phyloP scores from a whole-genome alignment of 352 stramenopile genomes.

The Phytophthora cactorum region DNA sequence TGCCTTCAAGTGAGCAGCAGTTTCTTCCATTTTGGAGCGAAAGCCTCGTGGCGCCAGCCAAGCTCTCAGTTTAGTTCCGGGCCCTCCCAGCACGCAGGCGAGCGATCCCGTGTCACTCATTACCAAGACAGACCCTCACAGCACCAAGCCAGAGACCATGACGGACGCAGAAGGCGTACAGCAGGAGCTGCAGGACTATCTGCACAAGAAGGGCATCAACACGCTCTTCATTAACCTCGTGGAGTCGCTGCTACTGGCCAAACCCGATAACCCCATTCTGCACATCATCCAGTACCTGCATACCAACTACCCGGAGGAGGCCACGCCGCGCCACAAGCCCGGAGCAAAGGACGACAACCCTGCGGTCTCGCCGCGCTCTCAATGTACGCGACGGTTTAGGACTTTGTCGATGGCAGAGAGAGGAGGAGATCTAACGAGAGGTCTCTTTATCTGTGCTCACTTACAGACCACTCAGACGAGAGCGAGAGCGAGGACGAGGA shows the following conservation, averaged over 20 bases:
- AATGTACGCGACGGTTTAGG: constrained; percentile 28
- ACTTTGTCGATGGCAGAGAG: background rate
- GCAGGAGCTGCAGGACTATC: constrained; percentile 91
- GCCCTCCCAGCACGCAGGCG: background rate
- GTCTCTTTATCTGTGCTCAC: constrained; percentile 5
- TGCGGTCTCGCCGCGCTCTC: constrained; percentile 37
- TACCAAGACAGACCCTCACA: constrained; percentile 14
- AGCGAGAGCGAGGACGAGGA: constrained; percentile 90
- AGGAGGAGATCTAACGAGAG: background rate
- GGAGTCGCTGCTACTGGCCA: constrained; percentile 89
- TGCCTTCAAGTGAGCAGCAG: constrained; percentile 23
- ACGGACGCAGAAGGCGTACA: constrained; percentile 88
- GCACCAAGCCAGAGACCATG: constrained; percentile 47
- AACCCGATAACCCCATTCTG: constrained; percentile 88
- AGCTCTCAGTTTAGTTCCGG: constrained; percentile 33
- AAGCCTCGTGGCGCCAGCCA: constrained; percentile 25
- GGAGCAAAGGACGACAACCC: constrained; percentile 58
- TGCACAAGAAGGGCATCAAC: constrained; percentile 93
- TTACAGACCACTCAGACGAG: constrained; percentile 82
- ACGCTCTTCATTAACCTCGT: constrained; percentile 93
- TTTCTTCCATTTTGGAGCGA: constrained; percentile 42
- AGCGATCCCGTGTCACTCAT: constrained; percentile 5
- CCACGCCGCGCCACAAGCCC: constrained; percentile 49
- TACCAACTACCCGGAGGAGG: constrained; percentile 88
- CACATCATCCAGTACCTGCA: constrained; percentile 93